A percentile compares a stretch with the other conserved stretches of the same genome.
These are phyloP conservation scores for Dalechampia spathulata DNA, from an alignment of 441 rosid genomes.

Conservation along the genomic window DNA sequence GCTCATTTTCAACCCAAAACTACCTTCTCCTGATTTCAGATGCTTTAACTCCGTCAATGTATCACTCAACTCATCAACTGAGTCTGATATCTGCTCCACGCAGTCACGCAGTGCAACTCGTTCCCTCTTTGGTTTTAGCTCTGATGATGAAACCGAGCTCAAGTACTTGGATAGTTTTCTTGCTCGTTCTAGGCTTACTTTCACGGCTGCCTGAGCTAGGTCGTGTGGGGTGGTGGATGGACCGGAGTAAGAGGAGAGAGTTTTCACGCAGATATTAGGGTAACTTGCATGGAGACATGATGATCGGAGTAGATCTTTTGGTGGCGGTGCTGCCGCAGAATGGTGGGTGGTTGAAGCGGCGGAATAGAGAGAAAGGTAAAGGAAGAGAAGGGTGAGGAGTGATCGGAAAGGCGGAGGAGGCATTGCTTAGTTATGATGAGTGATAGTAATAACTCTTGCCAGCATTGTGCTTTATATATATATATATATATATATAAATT, in stretches of 20 bases:
- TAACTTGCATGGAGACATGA: conserved; percentile 66
- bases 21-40: conserved; percentile 37
- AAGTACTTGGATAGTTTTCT: conserved; percentile 29
- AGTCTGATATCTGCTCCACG: conserved; percentile 53
- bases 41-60: conserved; percentile 49
- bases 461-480: too few species aligned
- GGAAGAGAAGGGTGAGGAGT: conserved; percentile 7
- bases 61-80: conserved; percentile 54
- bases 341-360: conserved; percentile 2
- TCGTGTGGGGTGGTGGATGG: conserved; percentile 44
- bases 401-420: background rate
- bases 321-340: background rate
- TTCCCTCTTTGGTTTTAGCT: conserved; percentile 26
- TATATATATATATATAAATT: too few species aligned
- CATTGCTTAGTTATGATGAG: background rate
- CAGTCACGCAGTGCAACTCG: conserved; percentile 55
- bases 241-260: conserved; percentile 58
- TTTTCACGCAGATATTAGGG: conserved; percentile 54
- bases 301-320: conserved; percentile 44
- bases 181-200: conserved; percentile 46
- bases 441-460: background rate
- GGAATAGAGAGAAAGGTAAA: conserved; percentile 17
- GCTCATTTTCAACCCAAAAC: conserved; percentile 54
- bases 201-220: conserved; percentile 66
- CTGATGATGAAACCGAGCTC: conserved; percentile 10